A percentile compares a stretch with the other conserved stretches of the same genome.
Evolutionary conservation across 345 rosid species (phyloP).

Genomic region (Euphorbia tirucalli): DNA sequence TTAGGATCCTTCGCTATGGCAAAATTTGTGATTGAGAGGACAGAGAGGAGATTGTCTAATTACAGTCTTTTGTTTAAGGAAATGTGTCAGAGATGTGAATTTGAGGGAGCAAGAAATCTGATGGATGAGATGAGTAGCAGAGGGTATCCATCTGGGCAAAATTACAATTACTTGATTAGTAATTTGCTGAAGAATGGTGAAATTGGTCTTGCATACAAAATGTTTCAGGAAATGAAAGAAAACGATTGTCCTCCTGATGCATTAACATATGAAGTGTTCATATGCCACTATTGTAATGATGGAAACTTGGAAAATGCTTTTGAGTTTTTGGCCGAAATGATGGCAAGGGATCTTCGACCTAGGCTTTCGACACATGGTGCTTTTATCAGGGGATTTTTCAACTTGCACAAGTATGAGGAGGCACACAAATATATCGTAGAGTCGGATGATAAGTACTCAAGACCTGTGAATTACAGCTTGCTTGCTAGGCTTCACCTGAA

Average conservation of each 20-base stretch:
- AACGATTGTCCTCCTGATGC: slow-evolving; percentile 43
- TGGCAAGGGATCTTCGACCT: slow-evolving; percentile 40
- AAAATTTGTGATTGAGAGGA: slow-evolving; percentile 35
- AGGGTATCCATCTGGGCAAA: slow-evolving; percentile 27
- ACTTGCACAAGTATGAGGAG: slow-evolving; percentile 26
- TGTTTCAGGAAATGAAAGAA: slow-evolving; percentile 37
- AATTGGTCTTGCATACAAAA: slow-evolving; percentile 27
- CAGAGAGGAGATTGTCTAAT: slow-evolving; percentile 32
- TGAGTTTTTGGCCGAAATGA: slow-evolving; percentile 40
- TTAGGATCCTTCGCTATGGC: slow-evolving; percentile 41
- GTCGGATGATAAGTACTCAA: slow-evolving; percentile 24
- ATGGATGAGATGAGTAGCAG: slow-evolving; percentile 39
- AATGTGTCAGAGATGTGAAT: slow-evolving; percentile 35
- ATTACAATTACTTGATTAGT: slow-evolving; percentile 42
- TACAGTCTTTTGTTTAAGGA: slow-evolving; percentile 35
- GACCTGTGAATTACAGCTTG: slow-evolving; percentile 35
- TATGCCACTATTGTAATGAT: slow-evolving; percentile 25
- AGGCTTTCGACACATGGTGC: slow-evolving; percentile 44
- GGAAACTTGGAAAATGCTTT: slow-evolving; percentile 35
- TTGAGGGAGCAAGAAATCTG: slow-evolving; percentile 29
- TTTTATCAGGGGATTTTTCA: slow-evolving; percentile 40
- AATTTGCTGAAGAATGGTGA: slow-evolving; percentile 33
- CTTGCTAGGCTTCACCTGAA: slow-evolving; percentile 47
- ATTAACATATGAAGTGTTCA: slow-evolving; percentile 49
- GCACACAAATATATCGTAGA: slow-evolving; percentile 38